A percentile compares a stretch with the other conserved stretches of the same genome.
Conservation (phyloP, 2,329 filamentous ascomycete genomes). For the Trichophyton mentagrophytes region DNA sequence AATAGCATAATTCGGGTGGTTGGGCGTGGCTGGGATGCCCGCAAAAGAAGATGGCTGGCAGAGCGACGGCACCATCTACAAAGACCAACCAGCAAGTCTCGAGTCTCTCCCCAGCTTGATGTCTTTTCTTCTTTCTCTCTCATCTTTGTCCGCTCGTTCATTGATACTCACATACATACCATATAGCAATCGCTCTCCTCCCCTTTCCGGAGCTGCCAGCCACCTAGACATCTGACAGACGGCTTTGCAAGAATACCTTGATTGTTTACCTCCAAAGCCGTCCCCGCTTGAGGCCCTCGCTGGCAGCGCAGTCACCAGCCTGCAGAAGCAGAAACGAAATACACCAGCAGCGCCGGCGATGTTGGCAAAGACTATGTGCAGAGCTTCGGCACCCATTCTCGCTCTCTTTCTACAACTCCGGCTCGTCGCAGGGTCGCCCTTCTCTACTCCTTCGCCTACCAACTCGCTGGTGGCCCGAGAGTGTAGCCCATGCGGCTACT, state of each 20-base stretch:
- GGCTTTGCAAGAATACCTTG: background rate
- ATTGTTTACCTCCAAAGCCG: background rate
- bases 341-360: background rate
- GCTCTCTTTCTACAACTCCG: constrained; percentile 16
- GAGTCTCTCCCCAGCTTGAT: background rate
- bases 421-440: constrained; percentile 21
- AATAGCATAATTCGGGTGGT: background rate
- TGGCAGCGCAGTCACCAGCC: background rate
- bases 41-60: background rate
- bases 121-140: background rate
- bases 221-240: background rate
- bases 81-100: background rate
- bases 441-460: constrained; percentile 13
- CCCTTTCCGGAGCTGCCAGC: background rate
- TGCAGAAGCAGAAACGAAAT: background rate
- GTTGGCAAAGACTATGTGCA: background rate
- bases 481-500: constrained; percentile 43
- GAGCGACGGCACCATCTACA: background rate
- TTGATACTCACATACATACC: background rate
- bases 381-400: constrained; percentile 18
- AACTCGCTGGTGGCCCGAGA: constrained; percentile 16
- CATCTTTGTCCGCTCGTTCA: background rate
- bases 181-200: background rate
- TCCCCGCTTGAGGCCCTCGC: background rate
- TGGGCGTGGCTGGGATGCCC: background rate